A percentile compares a stretch with the other conserved stretches of the same genome.
These are phyloP conservation scores for Sclerotinia spermophila DNA, from an alignment of 2,329 filamentous ascomycete genomes.

Conservation along the genomic window DNA sequence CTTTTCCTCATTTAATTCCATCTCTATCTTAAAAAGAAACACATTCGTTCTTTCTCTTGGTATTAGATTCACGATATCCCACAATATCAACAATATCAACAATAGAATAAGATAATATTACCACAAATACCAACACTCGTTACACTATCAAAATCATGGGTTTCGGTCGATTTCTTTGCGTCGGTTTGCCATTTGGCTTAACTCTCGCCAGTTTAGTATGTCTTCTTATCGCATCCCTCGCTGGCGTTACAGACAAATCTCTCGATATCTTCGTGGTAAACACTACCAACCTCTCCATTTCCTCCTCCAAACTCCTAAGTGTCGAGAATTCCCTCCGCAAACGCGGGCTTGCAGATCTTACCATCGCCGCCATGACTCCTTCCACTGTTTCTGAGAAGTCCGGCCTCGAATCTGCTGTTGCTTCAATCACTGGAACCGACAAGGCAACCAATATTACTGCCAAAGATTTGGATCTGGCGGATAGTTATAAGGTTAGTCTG, in stretches of 20 bases:
- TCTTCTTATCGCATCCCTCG: slow-evolving; percentile 54
- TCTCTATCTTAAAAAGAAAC: not conserved
- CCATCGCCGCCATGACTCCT: slow-evolving; percentile 35
- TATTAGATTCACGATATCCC: not conserved
- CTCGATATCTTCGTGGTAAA: slow-evolving; percentile 60
- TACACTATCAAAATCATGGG: slow-evolving; percentile 49
- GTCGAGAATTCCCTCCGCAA: slow-evolving; percentile 22
- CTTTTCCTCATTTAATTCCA: not conserved
- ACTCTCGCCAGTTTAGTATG: slow-evolving; percentile 75
- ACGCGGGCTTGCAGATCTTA: slow-evolving; percentile 22
- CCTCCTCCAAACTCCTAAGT: slow-evolving; percentile 28
- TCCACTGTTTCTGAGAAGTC: slow-evolving; percentile 43
- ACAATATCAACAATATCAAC: slow-evolving; percentile 23
- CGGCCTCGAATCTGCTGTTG: slow-evolving; percentile 42
- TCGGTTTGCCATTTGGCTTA: slow-evolving; percentile 79
- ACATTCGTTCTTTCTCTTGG: slow-evolving; percentile 2
- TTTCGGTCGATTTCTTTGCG: slow-evolving; percentile 77
- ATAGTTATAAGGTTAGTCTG: slow-evolving; percentile 77
- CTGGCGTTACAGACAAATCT: slow-evolving; percentile 53
- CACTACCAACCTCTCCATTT: slow-evolving; percentile 51
- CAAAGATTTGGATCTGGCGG: slow-evolving; percentile 53
- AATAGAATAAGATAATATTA: slow-evolving; percentile 20
- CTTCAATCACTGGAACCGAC: not conserved
- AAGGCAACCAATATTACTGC: slow-evolving; percentile 51
- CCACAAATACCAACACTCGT: slow-evolving; percentile 15